Evolutionary conservation across 73 alveolate genomes (phyloP), one percentile per base, ranked within the genome.

Genomic region (Blepharisma japonicum): DNA sequence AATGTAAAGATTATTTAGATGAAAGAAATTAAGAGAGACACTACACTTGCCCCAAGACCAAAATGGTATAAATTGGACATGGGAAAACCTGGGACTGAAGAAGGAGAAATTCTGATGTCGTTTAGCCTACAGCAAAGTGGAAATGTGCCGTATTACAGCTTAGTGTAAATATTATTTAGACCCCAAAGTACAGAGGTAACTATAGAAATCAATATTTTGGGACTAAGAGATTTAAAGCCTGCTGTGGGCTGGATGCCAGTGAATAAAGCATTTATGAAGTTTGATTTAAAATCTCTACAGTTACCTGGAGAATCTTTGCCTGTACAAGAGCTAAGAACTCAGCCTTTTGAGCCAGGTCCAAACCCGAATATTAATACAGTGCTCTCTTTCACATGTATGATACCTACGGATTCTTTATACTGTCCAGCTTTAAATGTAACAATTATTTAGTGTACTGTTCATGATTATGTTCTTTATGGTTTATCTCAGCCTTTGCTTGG

Each of bases 381-480:
- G 51, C 92, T 94, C 42, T 68, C 84, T 6, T 90, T 94, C 77
- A 89, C 83, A 14, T 83, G 90, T 32, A 87, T 77, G 32, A 78
- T 94, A 32, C 97, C 98, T n/a, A 56, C 56, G 42, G 92, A 89
- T 55, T 79, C 77, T 38, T 72, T 71, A 49, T 86, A 66, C 84
- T 82, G 89, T 45, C 93, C 91, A 6, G 83, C 87, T 51, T 77
- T 81, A 11, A 67, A 55, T 6, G 42, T 32, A 32, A 32, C 3
- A 0, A 32, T 32, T 32, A 32, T 32, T 32, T 32, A 32, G 42
- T 92, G 98, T 81, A 84, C 89, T 54, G 98, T 94, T 8, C 88
- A 94, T 80, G 98, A 94, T 77, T 91, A 93, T 81, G 86, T 93
- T 21, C 83, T 96, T 68, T 89, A 87, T 55, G 99, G 99, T 4